Evolutionary conservation across 257 asterid species (phyloP), one percentile per base, ranked within the genome.

Genomic region (Solanum etuberosum): DNA sequence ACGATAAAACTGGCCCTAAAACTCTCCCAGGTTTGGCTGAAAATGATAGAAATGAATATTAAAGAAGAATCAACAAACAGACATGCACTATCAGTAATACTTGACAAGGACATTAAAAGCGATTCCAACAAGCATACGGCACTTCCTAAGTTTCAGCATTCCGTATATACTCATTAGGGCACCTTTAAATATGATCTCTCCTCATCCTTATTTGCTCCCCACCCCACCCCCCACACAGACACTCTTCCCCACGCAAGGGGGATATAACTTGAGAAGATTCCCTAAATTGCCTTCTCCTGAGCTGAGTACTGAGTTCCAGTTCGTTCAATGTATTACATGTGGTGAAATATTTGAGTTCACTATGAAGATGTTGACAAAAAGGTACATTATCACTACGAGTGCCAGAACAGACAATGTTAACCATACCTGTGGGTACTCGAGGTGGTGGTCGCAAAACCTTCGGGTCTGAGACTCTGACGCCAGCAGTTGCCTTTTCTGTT

Each of bases 391-490:
- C 37, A 29, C 65, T 16, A 31, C 2, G 18, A 48, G 20, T 48
- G 9, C 42, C 85, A 81, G 68, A 11, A 48, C 6, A 46, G 43
- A 48, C 16, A 27, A 48, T 29, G 31, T 81, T 48, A 86, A 59
- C 59, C 82, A 42, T 93, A 95, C 98, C 96, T 89, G 91, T 90
- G 42, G 98, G 95, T 63, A 91, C 93, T 87, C 92, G 92, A 14
- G 97, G 95, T 34, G 96, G 98, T 88, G 95, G 96, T 27, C 95
- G 92, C 81, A 89, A 87, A 87, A 77, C 87, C 88, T 90, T 94
- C 15, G 92, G 86, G 86, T 91, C 94, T 86, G 96, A 54, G 87
- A 89, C 91, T 89, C 93, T 89, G 34, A 38, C 48, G 63, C 91
- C 92, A 63, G 67, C 85, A n/a, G 92, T 90, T 67, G 86, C 90